phyloP scores from a whole-genome alignment of 2,329 filamentous ascomycete genomes.

The Coniochaeta pulveracea region DNA sequence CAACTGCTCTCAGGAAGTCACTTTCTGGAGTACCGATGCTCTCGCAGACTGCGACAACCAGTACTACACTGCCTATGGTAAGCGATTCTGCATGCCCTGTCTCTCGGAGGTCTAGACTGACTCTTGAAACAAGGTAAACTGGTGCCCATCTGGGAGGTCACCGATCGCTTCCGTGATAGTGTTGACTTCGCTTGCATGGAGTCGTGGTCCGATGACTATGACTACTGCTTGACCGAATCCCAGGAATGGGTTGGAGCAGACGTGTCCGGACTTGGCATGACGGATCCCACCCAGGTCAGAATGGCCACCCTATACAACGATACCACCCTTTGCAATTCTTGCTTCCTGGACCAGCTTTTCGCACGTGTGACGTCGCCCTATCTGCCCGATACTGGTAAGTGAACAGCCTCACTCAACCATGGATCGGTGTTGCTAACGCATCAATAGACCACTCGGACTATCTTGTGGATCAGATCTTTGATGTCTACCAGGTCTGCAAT shows the following conservation, averaged over 20 bases:
- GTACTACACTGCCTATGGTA: background rate
- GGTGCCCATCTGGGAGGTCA: background rate
- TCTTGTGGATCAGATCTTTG: background rate
- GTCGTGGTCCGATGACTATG: background rate
- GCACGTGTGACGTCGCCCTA: background rate
- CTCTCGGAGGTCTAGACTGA: too few species aligned
- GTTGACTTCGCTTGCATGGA: background rate
- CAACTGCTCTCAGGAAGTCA: background rate
- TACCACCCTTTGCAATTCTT: background rate
- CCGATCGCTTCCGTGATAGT: background rate
- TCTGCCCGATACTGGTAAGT: conserved; percentile 1
- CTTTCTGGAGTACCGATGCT: background rate
- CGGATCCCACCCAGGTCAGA: background rate
- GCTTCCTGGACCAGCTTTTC: background rate
- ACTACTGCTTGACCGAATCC: background rate
- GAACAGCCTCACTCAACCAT: background rate
- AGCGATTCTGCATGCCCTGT: too few species aligned
- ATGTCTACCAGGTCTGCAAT: background rate
- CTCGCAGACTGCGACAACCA: background rate
- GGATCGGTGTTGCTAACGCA: too few species aligned
- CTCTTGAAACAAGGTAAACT: too few species aligned
- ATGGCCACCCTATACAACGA: background rate
- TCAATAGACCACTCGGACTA: background rate
- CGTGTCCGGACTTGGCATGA: background rate
- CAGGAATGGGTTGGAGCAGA: background rate